Percentiles rank a stretch among this genome's conserved stretches.
Evolutionary conservation across 495 filamentous ascomycete species (phyloP).

Genomic region (Talaromyces proteolyticus): DNA sequence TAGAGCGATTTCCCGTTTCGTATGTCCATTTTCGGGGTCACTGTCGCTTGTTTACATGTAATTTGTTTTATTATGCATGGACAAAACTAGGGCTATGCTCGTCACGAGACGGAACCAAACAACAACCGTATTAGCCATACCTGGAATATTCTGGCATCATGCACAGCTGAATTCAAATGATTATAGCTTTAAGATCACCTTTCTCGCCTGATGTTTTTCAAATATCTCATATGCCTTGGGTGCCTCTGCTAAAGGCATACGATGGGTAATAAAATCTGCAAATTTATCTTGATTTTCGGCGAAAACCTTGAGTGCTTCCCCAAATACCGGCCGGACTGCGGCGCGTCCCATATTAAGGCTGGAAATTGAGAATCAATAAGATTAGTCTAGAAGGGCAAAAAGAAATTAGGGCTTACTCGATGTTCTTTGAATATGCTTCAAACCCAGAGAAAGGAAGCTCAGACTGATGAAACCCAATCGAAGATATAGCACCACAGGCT

Average conservation of each 20-base stretch:
- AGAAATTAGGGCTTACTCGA: constrained; percentile 17
- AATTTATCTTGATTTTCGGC: constrained; percentile 1
- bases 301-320: not conserved
- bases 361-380: not conserved
- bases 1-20: too few species aligned
- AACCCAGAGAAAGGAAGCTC: constrained; percentile 70
- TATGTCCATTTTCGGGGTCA: too few species aligned
- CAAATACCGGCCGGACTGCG: not conserved
- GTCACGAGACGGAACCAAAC: too few species aligned
- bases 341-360: not conserved
- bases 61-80: too few species aligned
- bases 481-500: constrained; percentile 76
- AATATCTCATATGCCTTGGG: constrained; percentile 1
- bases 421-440: constrained; percentile 72
- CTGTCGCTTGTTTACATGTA: too few species aligned
- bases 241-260: not conserved
- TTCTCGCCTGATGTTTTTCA: not conserved
- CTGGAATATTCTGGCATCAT: not conserved
- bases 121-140: too few species aligned
- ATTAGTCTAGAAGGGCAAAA: not conserved
- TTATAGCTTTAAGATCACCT: not conserved
- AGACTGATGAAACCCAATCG: constrained; percentile 86
- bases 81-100: too few species aligned
- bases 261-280: not conserved
- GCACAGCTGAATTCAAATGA: not conserved